Evolutionary conservation across 1,139 yeast species (phyloP).

Genomic region (Williopsis jadinii): DNA sequence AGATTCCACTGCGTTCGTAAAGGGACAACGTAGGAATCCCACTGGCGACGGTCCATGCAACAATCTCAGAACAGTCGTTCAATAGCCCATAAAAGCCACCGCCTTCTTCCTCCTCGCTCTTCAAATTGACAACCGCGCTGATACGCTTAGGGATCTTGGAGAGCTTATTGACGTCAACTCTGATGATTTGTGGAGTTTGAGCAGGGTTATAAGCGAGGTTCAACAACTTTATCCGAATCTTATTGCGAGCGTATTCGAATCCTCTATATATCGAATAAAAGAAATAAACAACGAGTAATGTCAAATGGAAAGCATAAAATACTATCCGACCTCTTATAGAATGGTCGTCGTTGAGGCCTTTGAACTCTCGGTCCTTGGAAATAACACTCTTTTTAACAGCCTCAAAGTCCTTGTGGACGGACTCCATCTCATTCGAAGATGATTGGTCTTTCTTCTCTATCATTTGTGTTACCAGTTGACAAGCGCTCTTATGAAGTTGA

Average conservation of each 20-base stretch:
- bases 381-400: neutral
- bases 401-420: neutral
- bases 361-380: neutral
- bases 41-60: conserved; percentile 84
- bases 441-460: neutral
- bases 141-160: conserved; percentile 71
- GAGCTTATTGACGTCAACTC: conserved; percentile 71
- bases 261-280: conserved; percentile 50
- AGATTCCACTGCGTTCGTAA: conserved; percentile 73
- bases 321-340: conserved; percentile 4
- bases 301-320: conserved; percentile 14
- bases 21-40: conserved; percentile 69
- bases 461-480: neutral
- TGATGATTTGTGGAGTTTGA: conserved; percentile 78
- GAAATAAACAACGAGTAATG: conserved; percentile 44
- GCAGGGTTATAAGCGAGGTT: conserved; percentile 72
- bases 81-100: conserved; percentile 84
- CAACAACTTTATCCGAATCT: conserved; percentile 47
- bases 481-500: too few relatives aligned
- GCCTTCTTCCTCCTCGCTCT: conserved; percentile 73
- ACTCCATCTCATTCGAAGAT: too few relatives aligned
- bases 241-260: conserved; percentile 45
- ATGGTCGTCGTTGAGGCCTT: neutral
- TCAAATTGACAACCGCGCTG: conserved; percentile 65
- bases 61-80: conserved; percentile 67